These are phyloP conservation scores for Claviceps cyperi DNA, from an alignment of 2,329 filamentous ascomycete species.

Conservation along the genomic window DNA sequence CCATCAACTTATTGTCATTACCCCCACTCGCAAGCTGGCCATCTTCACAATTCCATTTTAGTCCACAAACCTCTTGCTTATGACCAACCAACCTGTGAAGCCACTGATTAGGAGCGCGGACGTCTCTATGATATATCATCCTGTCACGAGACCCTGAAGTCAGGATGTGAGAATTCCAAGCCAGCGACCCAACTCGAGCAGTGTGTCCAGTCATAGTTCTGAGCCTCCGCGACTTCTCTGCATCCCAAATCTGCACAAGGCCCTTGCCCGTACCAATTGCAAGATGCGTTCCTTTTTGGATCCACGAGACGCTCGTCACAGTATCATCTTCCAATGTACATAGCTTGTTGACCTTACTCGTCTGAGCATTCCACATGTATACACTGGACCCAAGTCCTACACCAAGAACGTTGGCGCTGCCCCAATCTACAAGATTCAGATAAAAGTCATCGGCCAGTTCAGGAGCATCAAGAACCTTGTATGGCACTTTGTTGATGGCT, in stretches of 20 bases:
- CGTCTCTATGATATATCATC: conserved; percentile 88
- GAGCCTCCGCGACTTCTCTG: conserved; percentile 67
- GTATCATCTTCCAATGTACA: conserved; percentile 87
- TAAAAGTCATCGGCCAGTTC: conserved; percentile 97
- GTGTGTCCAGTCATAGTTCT: conserved; percentile 97
- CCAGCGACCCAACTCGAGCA: conserved; percentile 78
- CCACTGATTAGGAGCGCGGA: conserved; percentile 83
- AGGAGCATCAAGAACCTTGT: conserved; percentile 92
- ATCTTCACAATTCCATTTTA: conserved; percentile 95
- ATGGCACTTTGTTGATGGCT: conserved; percentile 89
- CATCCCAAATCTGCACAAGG: conserved; percentile 95
- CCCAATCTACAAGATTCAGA: conserved; percentile 94
- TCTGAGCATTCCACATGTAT: conserved; percentile 95
- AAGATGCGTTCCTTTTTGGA: conserved; percentile 90
- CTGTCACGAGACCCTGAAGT: conserved; percentile 91
- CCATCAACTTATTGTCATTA: conserved; percentile 97
- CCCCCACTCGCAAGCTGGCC: conserved; percentile 89
- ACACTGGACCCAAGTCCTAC: conserved; percentile 87
- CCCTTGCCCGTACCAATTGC: conserved; percentile 92
- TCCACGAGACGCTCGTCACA: conserved; percentile 96
- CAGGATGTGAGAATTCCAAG: conserved; percentile 96
- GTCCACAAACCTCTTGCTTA: conserved; percentile 93
- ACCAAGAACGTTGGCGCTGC: conserved; percentile 82
- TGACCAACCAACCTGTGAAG: conserved; percentile 77
- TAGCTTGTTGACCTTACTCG: conserved; percentile 81